Evolutionary conservation across 768 basidiomycete genomes (phyloP), one percentile per base, ranked within the genome.

Genomic region (Boletus bicolor): DNA sequence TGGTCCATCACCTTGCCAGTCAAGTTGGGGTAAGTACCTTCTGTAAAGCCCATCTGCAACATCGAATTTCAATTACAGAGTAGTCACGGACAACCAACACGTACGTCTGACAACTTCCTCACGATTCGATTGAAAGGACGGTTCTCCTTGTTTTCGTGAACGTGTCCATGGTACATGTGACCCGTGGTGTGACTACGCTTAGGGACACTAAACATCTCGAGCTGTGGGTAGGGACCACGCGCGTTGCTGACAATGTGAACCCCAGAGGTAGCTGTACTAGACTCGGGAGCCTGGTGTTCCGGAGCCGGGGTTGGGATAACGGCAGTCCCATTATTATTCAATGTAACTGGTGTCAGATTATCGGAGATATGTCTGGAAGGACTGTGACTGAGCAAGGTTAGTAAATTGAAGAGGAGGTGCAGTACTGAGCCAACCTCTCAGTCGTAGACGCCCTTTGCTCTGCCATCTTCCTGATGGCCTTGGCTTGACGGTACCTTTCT

Each of bases 41-140:
- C 77, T 11, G 82, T 83, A 60, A 89, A 88, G n/a, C 87, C 87
- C 87, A 89, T 89, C 87, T 89, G 48, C 35, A 44, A 41, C 14
- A 24, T 42, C n/a, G 14, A 50, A 7, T 19, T 47, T 63, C 28
- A 55, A 21, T 45, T 51, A 63, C 19, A 65, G 63, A 38, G 30
- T 4, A 36, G 39, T 7, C 44, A 47, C 26, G 30, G 53, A 41
- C 11, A 43, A 37, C 54, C 3, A 49, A 34, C 10, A 78, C 83
- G 49, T 68, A 89, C 87, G 65, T 87, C 88, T 51, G 79, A 79
- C 15, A 91, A 73, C 61, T 82, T 80, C 62, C 69, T 80, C 53
- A 75, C 77, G 60, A 89, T 82, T 44, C 83, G 76, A 49, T 75
- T 70, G 9, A 78, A 59, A 26, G 80, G 72, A 41, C 81, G 81